Percentiles rank a stretch among this genome's conserved stretches.
Evolutionary conservation across 2,329 filamentous ascomycete species (phyloP).

Genomic region (Alternaria atra): DNA sequence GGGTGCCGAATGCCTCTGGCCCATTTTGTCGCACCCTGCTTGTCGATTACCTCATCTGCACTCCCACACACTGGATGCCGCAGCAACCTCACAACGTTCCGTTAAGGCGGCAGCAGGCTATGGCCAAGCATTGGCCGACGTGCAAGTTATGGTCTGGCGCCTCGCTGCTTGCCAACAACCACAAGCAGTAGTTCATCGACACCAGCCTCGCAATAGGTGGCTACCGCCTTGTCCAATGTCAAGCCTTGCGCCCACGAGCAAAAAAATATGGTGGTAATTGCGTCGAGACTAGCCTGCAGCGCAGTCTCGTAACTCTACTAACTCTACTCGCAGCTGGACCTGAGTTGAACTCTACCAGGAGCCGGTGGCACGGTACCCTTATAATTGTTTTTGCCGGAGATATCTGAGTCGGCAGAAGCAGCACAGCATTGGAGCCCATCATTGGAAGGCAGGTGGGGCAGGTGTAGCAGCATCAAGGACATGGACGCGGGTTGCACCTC

Average conservation of each 20-base stretch:
- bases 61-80: slow-evolving; percentile 35
- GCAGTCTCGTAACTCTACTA: slow-evolving; percentile 2
- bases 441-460: slow-evolving; percentile 20
- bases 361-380: slow-evolving; percentile 43
- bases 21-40: slow-evolving; percentile 28
- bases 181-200: slow-evolving; percentile 16
- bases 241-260: slow-evolving; percentile 18
- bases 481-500: slow-evolving; percentile 14
- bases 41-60: slow-evolving; percentile 36
- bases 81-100: slow-evolving; percentile 45
- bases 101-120: slow-evolving; percentile 29
- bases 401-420: slow-evolving; percentile 29
- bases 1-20: slow-evolving; percentile 38
- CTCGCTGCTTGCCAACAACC: slow-evolving; percentile 14
- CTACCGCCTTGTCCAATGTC: slow-evolving; percentile 15
- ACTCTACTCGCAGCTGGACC: background rate
- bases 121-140: slow-evolving; percentile 31
- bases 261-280: slow-evolving; percentile 17
- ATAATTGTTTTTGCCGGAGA: slow-evolving; percentile 33
- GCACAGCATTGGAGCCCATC: slow-evolving; percentile 5
- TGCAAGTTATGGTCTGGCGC: slow-evolving; percentile 31
- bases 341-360: slow-evolving; percentile 25
- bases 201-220: slow-evolving; percentile 24
- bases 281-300: slow-evolving; percentile 21
- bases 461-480: slow-evolving; percentile 27